Evolutionary conservation across 768 basidiomycete genomes (phyloP), one percentile per base, ranked within the genome.

Genomic region (Megacollybia marginata): DNA sequence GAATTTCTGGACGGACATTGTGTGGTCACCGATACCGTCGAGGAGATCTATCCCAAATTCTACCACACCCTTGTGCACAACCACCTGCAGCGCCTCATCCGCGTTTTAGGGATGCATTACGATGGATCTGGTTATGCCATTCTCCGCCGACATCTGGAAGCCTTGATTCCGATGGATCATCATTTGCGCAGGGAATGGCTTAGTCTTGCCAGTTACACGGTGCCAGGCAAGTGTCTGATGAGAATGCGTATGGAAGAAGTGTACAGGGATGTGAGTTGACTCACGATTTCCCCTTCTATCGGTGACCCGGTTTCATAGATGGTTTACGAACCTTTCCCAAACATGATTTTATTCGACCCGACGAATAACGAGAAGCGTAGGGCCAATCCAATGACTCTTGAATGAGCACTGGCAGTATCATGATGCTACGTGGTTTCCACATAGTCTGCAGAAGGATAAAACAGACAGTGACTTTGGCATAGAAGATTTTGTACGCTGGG

Each of bases 1-100:
- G 62, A 71, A 33, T 79, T 80, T 59, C 65, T 80, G 38, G 73
- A 75, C 9, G 70, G 69, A 2, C 78, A 82, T 59, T 78, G 75
- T 55, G 69, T 80, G 46, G 70, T 69, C 13, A 75, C 77, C 0
- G 54, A 62, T 33, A 69, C 73, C 1, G 52, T 75, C 16, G 71
- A 75, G 52, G 78, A 80, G 50, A 73, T 70, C 1, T 79, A 74
- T 46, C 72, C 74, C 9, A 79, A 78, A 54, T 75, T 80, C 57
- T 80, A 82, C 55, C 78, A 80, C 58, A 80, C 78, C 1, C 73
- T 80, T 46, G 65, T 82, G 15, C 78, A 80, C 58, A 80, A 78
- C 59, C 79, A 82, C 52, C 63, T 80, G 18, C 79, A 82, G 59
- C 73, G 79, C 16, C 59, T 82, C 31, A 76, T 77, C 18, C 70